Conservation (phyloP, 2,329 filamentous ascomycete genomes). For the Alternaria consortialis region DNA sequence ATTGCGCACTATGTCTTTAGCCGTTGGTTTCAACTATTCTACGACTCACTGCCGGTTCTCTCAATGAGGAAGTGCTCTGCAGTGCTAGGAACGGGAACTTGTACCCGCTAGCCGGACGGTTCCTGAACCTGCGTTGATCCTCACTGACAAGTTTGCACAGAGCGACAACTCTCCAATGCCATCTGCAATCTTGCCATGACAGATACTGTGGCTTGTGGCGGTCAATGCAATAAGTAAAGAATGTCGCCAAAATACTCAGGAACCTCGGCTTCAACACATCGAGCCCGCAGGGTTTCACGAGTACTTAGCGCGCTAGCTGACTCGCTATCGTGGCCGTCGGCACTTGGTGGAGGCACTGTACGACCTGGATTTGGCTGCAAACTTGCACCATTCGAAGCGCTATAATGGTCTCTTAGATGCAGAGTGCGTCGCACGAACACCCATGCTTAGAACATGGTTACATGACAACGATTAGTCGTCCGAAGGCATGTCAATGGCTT, state of each 20-base stretch:
- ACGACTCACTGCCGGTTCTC: conserved; percentile 5
- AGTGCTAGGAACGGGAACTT: conserved; percentile 2
- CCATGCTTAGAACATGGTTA: not conserved
- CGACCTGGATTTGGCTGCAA: not conserved
- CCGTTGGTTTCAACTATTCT: not conserved
- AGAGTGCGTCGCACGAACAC: conserved; percentile 9
- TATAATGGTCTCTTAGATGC: not conserved
- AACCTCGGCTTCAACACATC: not conserved
- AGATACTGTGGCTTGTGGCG: not conserved
- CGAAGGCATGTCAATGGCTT: not conserved
- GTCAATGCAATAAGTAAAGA: not conserved
- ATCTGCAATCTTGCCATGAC: not conserved
- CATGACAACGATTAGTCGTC: not conserved
- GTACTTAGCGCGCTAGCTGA: conserved; percentile 3
- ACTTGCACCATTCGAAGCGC: not conserved
- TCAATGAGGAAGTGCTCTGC: conserved; percentile 7
- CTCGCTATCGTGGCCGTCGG: conserved; percentile 8
- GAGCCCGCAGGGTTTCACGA: conserved; percentile 6
- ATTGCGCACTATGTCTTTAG: conserved; percentile 4
- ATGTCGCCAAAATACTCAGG: not conserved
- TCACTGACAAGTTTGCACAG: not conserved
- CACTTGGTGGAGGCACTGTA: conserved; percentile 4
- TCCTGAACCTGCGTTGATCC: conserved; percentile 3
- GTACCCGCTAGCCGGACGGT: conserved; percentile 1
- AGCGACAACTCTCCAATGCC: not conserved